phyloP scores from a whole-genome alignment of 2,329 filamentous ascomycete genomes.

The Ceratocystis lukuohia region DNA sequence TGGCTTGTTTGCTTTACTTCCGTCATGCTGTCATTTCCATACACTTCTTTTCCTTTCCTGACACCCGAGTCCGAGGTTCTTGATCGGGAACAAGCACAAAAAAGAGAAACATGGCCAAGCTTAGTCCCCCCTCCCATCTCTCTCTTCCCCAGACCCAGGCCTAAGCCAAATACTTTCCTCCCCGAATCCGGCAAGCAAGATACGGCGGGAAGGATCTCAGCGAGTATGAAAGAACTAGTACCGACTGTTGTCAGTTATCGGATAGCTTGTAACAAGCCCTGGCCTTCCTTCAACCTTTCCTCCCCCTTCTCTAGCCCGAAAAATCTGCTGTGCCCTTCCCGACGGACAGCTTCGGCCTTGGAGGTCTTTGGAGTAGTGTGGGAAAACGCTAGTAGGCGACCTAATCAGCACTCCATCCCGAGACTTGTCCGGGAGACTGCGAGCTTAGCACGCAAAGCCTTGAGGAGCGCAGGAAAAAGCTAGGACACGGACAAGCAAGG shows the following conservation, averaged over 20 bases:
- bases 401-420: not conserved
- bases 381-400: not conserved
- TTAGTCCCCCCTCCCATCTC: not conserved
- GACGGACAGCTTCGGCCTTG: not conserved
- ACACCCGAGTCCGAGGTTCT: slow-evolving; percentile 4
- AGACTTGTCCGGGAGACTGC: not conserved
- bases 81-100: not conserved
- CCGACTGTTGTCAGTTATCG: not conserved
- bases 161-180: not conserved
- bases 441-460: not conserved
- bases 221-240: not conserved
- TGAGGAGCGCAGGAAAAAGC: not conserved
- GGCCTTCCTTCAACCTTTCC: not conserved
- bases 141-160: not conserved
- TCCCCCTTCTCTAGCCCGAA: not conserved
- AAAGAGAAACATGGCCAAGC: not conserved
- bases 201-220: slow-evolving; percentile 7
- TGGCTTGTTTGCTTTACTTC: not conserved
- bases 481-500: not conserved
- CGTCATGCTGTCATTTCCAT: not conserved
- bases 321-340: not conserved
- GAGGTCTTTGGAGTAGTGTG: not conserved
- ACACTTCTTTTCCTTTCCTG: not conserved
- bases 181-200: slow-evolving; percentile 2
- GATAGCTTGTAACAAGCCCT: not conserved